Conservation (phyloP, 495 filamentous ascomycete species). For the Neurospora sp. region DNA sequence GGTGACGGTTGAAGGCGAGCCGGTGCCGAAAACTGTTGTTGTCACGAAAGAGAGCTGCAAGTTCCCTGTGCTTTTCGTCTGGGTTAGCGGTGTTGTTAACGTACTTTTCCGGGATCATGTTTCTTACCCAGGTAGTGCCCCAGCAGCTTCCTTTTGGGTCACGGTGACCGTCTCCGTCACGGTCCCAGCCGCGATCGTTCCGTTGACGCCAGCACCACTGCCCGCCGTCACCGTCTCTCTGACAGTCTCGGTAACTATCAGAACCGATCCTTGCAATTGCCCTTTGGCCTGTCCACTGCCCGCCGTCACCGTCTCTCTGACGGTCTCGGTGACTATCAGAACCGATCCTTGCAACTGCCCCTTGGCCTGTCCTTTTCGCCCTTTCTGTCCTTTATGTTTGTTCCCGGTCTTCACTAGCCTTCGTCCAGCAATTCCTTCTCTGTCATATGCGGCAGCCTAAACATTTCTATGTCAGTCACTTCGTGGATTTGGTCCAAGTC, state of each 20-base stretch:
- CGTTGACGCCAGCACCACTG: constrained; percentile 9
- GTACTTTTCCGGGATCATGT: not conserved
- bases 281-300: constrained; percentile 5
- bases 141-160: constrained; percentile 7
- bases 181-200: constrained; percentile 19
- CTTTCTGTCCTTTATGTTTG: constrained; percentile 2
- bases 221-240: constrained; percentile 24
- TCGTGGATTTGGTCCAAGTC: not conserved
- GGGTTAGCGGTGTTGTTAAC: not conserved
- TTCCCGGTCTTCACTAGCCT: constrained; percentile 3
- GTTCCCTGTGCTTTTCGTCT: not conserved
- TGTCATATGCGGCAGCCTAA: constrained; percentile 27
- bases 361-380: constrained; percentile 3
- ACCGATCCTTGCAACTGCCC: constrained; percentile 7
- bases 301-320: constrained; percentile 24
- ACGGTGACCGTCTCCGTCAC: constrained; percentile 24
- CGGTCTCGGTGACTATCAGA: constrained; percentile 30
- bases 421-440: constrained; percentile 20
- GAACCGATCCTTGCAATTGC: constrained; percentile 7
- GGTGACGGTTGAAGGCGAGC: constrained; percentile 26
- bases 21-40: constrained; percentile 26
- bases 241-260: constrained; percentile 32
- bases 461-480: not conserved
- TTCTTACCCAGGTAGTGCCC: constrained; percentile 2
- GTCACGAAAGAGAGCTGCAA: constrained; percentile 29